Evolutionary conservation across 1,284 basidiomycete genomes (phyloP), one percentile per base, ranked within the genome.

Genomic region (Singerocomus inundabilis): DNA sequence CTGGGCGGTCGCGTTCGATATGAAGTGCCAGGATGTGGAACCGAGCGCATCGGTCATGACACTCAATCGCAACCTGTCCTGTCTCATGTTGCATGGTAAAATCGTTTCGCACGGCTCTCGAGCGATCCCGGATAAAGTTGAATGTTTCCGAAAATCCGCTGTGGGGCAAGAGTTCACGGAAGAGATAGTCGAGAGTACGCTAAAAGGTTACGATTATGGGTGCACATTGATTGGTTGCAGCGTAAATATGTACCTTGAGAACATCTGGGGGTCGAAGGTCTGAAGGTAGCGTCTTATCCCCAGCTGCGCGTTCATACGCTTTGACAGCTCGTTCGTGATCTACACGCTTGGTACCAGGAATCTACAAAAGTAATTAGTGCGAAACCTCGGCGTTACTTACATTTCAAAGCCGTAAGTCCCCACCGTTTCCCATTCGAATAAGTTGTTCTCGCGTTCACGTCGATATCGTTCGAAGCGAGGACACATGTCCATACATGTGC

Each of bases 401-500:
- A 40, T 24, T 35, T 39, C 25, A 34, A 38, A 42, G 30, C 40
- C 11, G 34, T 49, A 55, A 50, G 41, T 34, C 34, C 87, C 60
- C 69, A 94, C 91, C 55, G 81, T 79, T 75, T 98, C 96, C 76
- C 89, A 89, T 54, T 85, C 83, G 60, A 92, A 87, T 2, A 98
- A 77, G 61, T 94, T 92, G 63, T 91, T 90, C 62, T 96, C 91
- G 51, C 86, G 82, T 68, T 98, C 93, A 39, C 96, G 80, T 60
- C 93, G 82, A 66, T 96, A 93, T 18, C 89, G 78, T 70, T 99
- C 96, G 61, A 92, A 96, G 44, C 89, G 85, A 6, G 93, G 91
- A 67, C 96, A 98, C 93, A 98, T 98, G 55, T 91, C 87, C 70
- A 78, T 73, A 64, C 96, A 98, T 1, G 91, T 95, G 16, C 96